These are phyloP conservation scores for Claviceps sp. DNA, from an alignment of 2,329 filamentous ascomycete genomes.

Conservation along the genomic window DNA sequence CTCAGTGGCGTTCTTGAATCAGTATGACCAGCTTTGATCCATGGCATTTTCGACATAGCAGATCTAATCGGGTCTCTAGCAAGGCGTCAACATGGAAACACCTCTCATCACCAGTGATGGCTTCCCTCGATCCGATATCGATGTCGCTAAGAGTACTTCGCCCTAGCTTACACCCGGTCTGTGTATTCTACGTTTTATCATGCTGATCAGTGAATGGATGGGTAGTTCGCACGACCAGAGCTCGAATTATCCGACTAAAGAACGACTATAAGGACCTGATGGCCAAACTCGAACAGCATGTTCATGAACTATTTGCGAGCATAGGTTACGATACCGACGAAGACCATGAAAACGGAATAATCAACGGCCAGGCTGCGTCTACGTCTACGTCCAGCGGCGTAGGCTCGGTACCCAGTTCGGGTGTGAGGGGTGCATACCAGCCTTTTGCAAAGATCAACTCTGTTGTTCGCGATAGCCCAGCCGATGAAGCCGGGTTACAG, in stretches of 20 bases:
- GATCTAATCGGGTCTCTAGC: conserved; percentile 37
- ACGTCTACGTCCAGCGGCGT: conserved; percentile 11
- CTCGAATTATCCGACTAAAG: conserved; percentile 74
- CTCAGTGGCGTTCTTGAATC: conserved; percentile 79
- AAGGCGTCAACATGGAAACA: conserved; percentile 87
- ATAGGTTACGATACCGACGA: conserved; percentile 29
- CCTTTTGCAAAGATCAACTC: conserved; percentile 80
- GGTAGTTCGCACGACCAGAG: conserved; percentile 82
- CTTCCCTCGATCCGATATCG: conserved; percentile 83
- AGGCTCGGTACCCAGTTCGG: conserved; percentile 20
- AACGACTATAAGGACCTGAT: conserved; percentile 93
- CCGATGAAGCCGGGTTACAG: conserved; percentile 67
- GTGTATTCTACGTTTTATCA: neutral
- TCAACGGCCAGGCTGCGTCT: conserved; percentile 5
- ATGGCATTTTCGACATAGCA: too few species aligned
- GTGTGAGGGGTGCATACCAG: conserved; percentile 14
- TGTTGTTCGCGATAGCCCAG: conserved; percentile 66
- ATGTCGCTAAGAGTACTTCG: conserved; percentile 88
- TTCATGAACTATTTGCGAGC: conserved; percentile 84
- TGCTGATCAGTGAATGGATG: conserved; percentile 7
- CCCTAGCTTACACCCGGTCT: neutral
- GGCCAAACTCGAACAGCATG: conserved; percentile 63
- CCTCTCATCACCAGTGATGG: conserved; percentile 77
- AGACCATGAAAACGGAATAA: conserved; percentile 22
- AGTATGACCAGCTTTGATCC: conserved; percentile 34